Percentiles rank a stretch among this genome's conserved stretches.
These are phyloP conservation scores for Glutinoglossum americanum DNA, from an alignment of 495 filamentous ascomycete genomes.

Conservation along the genomic window DNA sequence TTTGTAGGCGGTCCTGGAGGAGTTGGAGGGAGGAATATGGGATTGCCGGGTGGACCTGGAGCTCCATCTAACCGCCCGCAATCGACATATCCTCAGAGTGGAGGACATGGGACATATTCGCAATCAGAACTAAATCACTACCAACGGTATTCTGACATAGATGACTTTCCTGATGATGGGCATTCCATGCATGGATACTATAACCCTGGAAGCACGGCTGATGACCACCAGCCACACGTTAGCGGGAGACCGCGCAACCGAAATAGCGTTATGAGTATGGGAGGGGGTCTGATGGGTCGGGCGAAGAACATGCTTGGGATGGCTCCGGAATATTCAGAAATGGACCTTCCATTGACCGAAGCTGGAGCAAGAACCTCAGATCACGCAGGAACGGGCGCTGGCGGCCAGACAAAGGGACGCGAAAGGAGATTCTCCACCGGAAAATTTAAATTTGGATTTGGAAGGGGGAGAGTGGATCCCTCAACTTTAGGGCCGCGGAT, in stretches of 20 bases:
- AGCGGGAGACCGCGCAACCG: constrained; percentile 44
- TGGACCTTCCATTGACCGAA: constrained; percentile 91
- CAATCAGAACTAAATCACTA: constrained; percentile 70
- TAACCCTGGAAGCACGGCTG: constrained; percentile 35
- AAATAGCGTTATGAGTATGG: constrained; percentile 70
- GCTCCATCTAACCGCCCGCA: constrained; percentile 16
- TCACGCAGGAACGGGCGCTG: constrained; percentile 13
- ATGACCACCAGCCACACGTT: constrained; percentile 23
- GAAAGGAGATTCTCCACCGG: constrained; percentile 39
- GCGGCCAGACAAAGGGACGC: constrained; percentile 12
- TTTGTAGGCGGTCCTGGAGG: constrained; percentile 46
- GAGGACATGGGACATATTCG: constrained; percentile 41
- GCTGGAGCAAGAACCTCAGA: constrained; percentile 27
- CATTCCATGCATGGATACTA: constrained; percentile 43
- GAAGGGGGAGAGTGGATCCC: constrained; percentile 63
- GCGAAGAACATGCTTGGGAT: constrained; percentile 85
- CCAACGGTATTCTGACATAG: constrained; percentile 71
- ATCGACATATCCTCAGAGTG: not conserved
- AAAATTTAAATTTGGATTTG: constrained; percentile 90
- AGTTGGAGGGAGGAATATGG: constrained; percentile 15
- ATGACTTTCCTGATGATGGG: constrained; percentile 57
- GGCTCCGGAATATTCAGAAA: constrained; percentile 83
- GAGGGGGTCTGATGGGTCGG: constrained; percentile 65
- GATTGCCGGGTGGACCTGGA: constrained; percentile 30
- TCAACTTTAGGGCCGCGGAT: constrained; percentile 78